Conservation (phyloP, 225 moss, liverwort and hornwort genomes). For the Pseudoscleropodium purum region DNA sequence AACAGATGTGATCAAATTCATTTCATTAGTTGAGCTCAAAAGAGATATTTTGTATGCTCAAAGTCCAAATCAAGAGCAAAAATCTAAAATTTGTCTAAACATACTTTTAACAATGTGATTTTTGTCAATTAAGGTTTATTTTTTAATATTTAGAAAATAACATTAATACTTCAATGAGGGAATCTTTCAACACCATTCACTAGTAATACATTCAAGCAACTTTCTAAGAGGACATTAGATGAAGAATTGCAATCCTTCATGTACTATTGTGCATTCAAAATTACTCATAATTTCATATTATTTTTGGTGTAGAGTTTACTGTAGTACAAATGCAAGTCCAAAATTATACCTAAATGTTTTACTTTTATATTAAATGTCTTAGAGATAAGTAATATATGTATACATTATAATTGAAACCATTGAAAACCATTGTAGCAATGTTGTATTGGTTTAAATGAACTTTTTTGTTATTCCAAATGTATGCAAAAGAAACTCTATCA, state of each 20-base stretch:
- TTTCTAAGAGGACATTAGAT: neutral
- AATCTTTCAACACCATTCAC: neutral
- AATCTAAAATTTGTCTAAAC: neutral
- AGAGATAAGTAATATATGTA: no score
- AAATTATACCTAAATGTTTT: no score
- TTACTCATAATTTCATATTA: neutral
- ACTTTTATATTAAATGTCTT: no score
- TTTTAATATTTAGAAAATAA: neutral
- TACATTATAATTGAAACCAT: no score
- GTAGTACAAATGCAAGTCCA: no score
- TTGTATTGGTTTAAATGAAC: no score
- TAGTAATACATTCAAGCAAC: neutral
- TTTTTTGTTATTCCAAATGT: no score
- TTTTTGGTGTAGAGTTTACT: neutral
- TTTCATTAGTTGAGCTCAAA: neutral
- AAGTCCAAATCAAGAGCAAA: neutral
- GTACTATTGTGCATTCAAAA: neutral
- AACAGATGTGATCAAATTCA: neutral
- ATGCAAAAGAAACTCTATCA: no score
- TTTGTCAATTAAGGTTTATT: neutral
- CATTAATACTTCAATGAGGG: neutral
- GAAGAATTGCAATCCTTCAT: neutral
- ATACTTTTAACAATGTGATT: neutral
- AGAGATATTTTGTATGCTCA: neutral
- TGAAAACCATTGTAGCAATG: no score